Conservation (phyloP, 257 asterid species). For the Penstemon newberryi region DNA sequence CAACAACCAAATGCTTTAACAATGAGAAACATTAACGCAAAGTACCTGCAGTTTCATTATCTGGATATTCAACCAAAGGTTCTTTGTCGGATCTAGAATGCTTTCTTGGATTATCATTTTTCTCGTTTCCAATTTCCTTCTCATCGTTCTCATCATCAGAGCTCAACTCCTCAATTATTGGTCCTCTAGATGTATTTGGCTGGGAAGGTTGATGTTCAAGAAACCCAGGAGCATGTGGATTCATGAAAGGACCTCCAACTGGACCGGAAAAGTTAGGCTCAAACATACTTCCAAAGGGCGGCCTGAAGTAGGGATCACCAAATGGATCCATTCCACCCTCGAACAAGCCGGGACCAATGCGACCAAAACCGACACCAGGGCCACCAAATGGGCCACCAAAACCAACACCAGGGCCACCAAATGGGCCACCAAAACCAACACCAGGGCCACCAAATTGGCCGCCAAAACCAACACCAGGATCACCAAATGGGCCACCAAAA, state of each 20-base stretch:
- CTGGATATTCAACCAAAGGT: slow-evolving; percentile 73
- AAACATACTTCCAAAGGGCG: slow-evolving; percentile 60
- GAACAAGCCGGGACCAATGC: slow-evolving; percentile 57
- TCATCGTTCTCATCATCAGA: slow-evolving; percentile 77
- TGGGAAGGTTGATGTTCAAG: slow-evolving; percentile 48
- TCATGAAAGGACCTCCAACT: slow-evolving; percentile 39
- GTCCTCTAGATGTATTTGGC: slow-evolving; percentile 56
- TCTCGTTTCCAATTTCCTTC: slow-evolving; percentile 36
- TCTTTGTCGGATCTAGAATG: slow-evolving; percentile 70
- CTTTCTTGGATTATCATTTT: slow-evolving; percentile 61
- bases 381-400: slow-evolving; percentile 52
- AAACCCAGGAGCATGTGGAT: slow-evolving; percentile 46
- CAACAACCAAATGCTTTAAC: background rate
- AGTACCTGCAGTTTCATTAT: slow-evolving; percentile 69
- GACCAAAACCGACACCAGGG: slow-evolving; percentile 52
- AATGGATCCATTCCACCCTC: slow-evolving; percentile 78
- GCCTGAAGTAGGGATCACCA: slow-evolving; percentile 80
- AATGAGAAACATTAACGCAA: slow-evolving; percentile 7
- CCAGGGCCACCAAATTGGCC: slow-evolving; percentile 23
- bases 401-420: slow-evolving; percentile 28
- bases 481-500: slow-evolving; percentile 25
- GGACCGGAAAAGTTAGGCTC: slow-evolving; percentile 32
- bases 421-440: slow-evolving; percentile 33
- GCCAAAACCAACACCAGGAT: slow-evolving; percentile 43
- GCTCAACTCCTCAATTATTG: slow-evolving; percentile 82